These are phyloP conservation scores for Melastoma malabathricum DNA, from an alignment of 345 rosid species.

Conservation along the genomic window DNA sequence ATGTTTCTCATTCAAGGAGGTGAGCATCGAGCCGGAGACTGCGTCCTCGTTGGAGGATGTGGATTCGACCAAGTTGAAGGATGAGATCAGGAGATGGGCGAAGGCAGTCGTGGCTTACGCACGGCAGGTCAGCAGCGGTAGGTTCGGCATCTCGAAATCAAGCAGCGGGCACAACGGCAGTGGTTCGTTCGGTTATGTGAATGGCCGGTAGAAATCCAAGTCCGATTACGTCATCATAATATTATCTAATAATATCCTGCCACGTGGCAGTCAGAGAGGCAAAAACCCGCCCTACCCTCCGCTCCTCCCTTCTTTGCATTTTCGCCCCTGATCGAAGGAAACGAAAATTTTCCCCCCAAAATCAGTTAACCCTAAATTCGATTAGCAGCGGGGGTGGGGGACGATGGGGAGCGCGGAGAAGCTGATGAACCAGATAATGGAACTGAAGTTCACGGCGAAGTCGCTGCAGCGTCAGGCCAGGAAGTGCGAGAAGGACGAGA, in stretches of 20 bases:
- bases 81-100: slow-evolving; percentile 70
- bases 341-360: neutral
- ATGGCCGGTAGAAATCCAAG: too few species aligned
- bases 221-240: too few species aligned
- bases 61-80: slow-evolving; percentile 60
- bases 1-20: slow-evolving; percentile 47
- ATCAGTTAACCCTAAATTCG: slow-evolving; percentile 1
- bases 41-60: slow-evolving; percentile 30
- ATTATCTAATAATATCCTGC: too few species aligned
- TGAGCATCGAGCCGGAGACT: slow-evolving; percentile 20
- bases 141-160: slow-evolving; percentile 21
- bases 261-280: too few species aligned
- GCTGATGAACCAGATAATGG: slow-evolving; percentile 92
- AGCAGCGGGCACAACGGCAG: slow-evolving; percentile 1
- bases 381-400: neutral
- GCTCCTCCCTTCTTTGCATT: too few species aligned
- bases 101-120: slow-evolving; percentile 64
- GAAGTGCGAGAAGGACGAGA: slow-evolving; percentile 99
- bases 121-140: slow-evolving; percentile 68
- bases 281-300: too few species aligned
- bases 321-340: too few species aligned
- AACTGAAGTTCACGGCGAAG: slow-evolving; percentile 81
- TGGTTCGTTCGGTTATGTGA: too few species aligned
- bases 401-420: slow-evolving; percentile 86
- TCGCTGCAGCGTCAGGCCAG: slow-evolving; percentile 79